Conservation (phyloP, 352 stramenopile genomes). For the Globisporangium alternatum region DNA sequence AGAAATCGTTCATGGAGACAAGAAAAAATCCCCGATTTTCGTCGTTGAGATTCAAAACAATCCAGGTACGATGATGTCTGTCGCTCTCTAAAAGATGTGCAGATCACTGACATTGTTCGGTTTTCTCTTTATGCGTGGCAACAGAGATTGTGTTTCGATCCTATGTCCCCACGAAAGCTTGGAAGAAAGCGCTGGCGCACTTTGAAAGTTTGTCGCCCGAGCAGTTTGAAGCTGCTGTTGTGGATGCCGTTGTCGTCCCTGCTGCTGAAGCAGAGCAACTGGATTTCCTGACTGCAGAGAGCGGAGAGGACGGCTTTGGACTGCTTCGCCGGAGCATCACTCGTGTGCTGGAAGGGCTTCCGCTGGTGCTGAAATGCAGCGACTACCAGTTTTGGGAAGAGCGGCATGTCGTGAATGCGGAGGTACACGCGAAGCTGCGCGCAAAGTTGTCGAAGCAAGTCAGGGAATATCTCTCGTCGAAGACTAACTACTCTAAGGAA, state of each 20-base stretch:
- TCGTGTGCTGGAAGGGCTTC: constrained; percentile 68
- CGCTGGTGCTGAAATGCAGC: constrained; percentile 53
- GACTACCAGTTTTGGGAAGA: constrained; percentile 88
- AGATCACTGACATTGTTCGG: constrained; percentile 23
- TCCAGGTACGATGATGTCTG: constrained; percentile 30
- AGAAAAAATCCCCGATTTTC: constrained; percentile 80
- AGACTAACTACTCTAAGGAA: constrained; percentile 32
- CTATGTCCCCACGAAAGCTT: constrained; percentile 75
- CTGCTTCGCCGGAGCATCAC: constrained; percentile 68
- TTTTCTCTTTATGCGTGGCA: background rate
- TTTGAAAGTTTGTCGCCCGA: constrained; percentile 59
- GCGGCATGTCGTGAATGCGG: constrained; percentile 54
- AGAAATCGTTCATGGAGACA: constrained; percentile 77
- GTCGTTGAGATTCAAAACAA: constrained; percentile 60
- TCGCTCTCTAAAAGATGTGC: constrained; percentile 36
- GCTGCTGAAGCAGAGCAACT: constrained; percentile 10
- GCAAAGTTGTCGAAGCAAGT: constrained; percentile 52
- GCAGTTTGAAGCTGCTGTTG: constrained; percentile 37
- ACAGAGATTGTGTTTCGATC: constrained; percentile 75
- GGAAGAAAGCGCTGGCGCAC: constrained; percentile 76
- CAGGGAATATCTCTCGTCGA: constrained; percentile 39
- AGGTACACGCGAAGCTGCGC: constrained; percentile 60
- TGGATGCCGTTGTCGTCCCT: constrained; percentile 18
- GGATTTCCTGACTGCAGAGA: constrained; percentile 50
- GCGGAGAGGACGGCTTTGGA: constrained; percentile 78